These are phyloP conservation scores for Tolypocladium cylindrosporum DNA, from an alignment of 2,329 filamentous ascomycete genomes.

Conservation along the genomic window DNA sequence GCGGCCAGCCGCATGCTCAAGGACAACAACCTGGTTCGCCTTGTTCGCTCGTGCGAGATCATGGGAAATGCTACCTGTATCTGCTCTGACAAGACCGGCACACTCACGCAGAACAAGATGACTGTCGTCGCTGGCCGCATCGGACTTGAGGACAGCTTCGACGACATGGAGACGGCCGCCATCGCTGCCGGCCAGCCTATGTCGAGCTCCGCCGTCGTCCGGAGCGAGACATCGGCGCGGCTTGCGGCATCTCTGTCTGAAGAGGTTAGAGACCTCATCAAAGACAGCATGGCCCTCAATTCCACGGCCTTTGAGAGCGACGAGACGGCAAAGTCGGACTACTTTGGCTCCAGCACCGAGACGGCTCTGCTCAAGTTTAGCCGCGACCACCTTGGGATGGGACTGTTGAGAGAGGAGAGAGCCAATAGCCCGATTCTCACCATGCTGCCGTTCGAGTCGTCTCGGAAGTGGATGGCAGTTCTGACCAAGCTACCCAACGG, in stretches of 20 bases:
- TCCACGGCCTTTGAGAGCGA: constrained; percentile 45
- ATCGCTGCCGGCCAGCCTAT: constrained; percentile 10
- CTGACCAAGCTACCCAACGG: constrained; percentile 35
- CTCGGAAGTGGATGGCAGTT: constrained; percentile 46
- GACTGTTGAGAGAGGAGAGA: constrained; percentile 33
- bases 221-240: constrained; percentile 16
- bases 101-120: constrained; percentile 55
- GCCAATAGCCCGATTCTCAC: constrained; percentile 33
- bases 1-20: constrained; percentile 53
- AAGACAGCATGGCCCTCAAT: constrained; percentile 32
- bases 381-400: constrained; percentile 38
- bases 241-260: constrained; percentile 19
- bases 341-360: constrained; percentile 46
- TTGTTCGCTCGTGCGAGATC: constrained; percentile 49
- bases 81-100: constrained; percentile 58
- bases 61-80: constrained; percentile 57
- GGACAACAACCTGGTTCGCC: constrained; percentile 52
- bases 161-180: constrained; percentile 19
- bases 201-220: constrained; percentile 11
- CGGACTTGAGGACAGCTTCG: constrained; percentile 28
- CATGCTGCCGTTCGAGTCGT: constrained; percentile 44
- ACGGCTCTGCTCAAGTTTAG: constrained; percentile 41
- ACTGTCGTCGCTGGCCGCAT: constrained; percentile 47
- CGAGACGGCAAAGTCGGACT: constrained; percentile 22
- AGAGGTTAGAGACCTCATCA: constrained; percentile 26